Base-by-base conservation (phyloP, 2,329 filamentous ascomycete genomes). In the Alternaria triticina region DNA sequence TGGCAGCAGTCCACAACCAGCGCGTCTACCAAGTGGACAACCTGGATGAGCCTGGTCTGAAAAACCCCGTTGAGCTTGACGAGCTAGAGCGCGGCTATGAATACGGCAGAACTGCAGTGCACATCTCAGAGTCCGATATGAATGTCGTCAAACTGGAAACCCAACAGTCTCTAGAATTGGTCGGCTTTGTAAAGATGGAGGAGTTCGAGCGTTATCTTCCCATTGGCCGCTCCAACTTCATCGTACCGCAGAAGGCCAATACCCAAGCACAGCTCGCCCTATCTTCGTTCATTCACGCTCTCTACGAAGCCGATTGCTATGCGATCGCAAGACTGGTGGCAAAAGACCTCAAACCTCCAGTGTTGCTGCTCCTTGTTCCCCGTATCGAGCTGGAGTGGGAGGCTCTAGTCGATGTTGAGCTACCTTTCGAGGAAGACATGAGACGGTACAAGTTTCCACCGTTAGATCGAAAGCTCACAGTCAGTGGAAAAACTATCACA, bases 381-480 rank as follows among this genome's bases (percentile, higher is more conserved):
- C 87, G 88, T 20, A 89, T 97, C 62, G 92, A 96, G 65, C 84
- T 86, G 3, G 90, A 92, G 25, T 88, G 92, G 68, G 94, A 97
- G 77, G 95, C 92, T 71, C 85, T 99, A 2, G 89, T 97, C 66
- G 96, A 99, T 75, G 87, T 96, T 1, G 93, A 96, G 36, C 84
- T 98, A 6, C 96, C 96, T 0, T 99, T 97, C 74, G 90, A 93
- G 3, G 96, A 99, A 82, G 96, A 99, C 75, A 85, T 97, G 51
- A 88, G 96, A 36, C 86, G 86, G n/a, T 98, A 97, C 78, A 91
- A 90, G 61, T 99, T 99, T 70, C 94, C 96, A 6, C 93, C 95
- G 0, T 83, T 99, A 11, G 94, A 97, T 76, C 91, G 88, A 65
- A 91, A 98, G 27, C 83, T 97, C 63, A 97, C 94, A 0, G 86